Evolutionary conservation across 2,329 filamentous ascomycete genomes (phyloP), one percentile per base, ranked within the genome.

Genomic region (Colletotrichum graminicola): DNA sequence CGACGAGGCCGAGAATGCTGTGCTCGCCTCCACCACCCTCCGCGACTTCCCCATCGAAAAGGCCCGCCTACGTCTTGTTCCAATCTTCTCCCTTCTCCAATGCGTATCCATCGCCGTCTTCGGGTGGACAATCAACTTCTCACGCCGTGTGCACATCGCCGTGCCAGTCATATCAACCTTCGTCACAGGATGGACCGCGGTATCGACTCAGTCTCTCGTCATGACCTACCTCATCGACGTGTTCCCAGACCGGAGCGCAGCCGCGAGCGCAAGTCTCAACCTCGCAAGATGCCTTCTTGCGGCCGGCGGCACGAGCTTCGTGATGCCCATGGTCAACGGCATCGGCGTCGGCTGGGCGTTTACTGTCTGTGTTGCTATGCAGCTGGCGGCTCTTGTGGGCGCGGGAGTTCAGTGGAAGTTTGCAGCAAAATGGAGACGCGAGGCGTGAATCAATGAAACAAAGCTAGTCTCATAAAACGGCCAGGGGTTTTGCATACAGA

Each of bases 221-320:
- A 85, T 82, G 77, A 89, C 87, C 0, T 88, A 87, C 67, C 79
- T 89, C 0, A 83, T 89, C 3, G 87, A 90, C 73, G 77, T 88
- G 0, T 89, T 86, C 70, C 82, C 83, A 0, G 82, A 83, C 16
- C 78, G 79, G 12, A 85, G 84, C 67, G 87, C 87, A 0, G 84
- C 84, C 0, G 87, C 87, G 0, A 88, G 82, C 55, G 87, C 87
- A 0, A 85, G 84, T 55, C 75, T 88, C 32, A 89, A 89, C 72
- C 79, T 89, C 3, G 84, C 84, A 0, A 76, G 87, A 47, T 89
- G 87, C 72, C 73, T 88, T 2, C 80, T 87, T 41, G 87, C 84
- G 0, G 87, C 87, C 0, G 86, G 82, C 0, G 85, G 68, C 12
- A 71, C 64, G 16, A 71, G 83, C 26, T 82, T 84, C 14, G 79